Base-by-base conservation (phyloP, 2,329 filamentous ascomycete species). In the Fusarium longipes region DNA sequence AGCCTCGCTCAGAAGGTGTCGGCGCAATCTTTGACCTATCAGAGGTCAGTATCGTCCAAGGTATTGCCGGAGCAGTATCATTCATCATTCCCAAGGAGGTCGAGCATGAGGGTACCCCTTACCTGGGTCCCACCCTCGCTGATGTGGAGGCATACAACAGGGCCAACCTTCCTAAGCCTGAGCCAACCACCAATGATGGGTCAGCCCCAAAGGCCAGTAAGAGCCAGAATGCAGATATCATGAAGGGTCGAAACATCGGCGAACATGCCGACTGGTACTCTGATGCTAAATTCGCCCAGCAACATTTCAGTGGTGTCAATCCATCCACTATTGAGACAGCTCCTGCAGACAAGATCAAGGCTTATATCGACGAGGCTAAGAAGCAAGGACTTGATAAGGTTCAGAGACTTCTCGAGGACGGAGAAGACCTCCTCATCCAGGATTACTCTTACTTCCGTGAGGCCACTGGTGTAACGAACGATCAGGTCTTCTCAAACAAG, bases 361-460 rank as follows among this genome's bases (percentile, higher is more conserved):
- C 32, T 4, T 69, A 65, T 6, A 29, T 63, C 12, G 30, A 18
- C 0, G 50, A 69, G 18, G 66, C 61, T 1, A 32, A 35, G 6
- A 69, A 66, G 30, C 66, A 69, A n/a, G 61, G 65, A 0, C 57
- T 65, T 4, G 65, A 47, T 1, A 33, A 33, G 14, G 59, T 66
- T 22, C 58, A 68, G 54, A 43, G 24, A 6, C 3, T 65, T 1
- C 56, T 68, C 8, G 25, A 48, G 2, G n/a, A 32, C 0, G 61
- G 47, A 5, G 40, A 68, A 17, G 65, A 69, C 9, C 17, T 69
- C 8, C 38, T 68, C 15, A 68, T 69, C 0, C 66, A 69, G 15
- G 66, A 69, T 8, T 68, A 68, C 4, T 69, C 66, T 0, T 63
- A 69, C 24, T 69, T 69, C 24, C 57, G 66, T 5, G 29, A 68